Evolutionary conservation across 257 asterid species (phyloP).

Genomic region (Rehmannia glutinosa): DNA sequence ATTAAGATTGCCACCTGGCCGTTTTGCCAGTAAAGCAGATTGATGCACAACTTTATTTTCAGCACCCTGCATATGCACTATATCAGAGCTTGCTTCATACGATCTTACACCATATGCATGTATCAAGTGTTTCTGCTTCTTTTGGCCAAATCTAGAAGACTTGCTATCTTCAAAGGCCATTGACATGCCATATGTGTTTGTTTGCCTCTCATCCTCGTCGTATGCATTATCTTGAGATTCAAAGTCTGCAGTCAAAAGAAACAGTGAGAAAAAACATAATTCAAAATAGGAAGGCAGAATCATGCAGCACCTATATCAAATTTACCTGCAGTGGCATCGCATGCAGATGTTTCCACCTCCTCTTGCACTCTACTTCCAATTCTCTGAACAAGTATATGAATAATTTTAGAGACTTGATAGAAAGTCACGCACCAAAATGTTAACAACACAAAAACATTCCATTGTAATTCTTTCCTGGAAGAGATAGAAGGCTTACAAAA

Average conservation of each 20-base stretch:
- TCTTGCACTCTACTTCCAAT: constrained; percentile 50
- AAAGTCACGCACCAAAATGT: constrained; percentile 10
- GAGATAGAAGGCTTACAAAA: constrained; percentile 12
- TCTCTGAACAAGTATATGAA: constrained; percentile 47
- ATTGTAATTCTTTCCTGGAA: background rate
- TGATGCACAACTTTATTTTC: constrained; percentile 61
- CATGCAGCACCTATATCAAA: constrained; percentile 19
- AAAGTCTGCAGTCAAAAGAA: constrained; percentile 40
- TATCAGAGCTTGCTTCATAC: constrained; percentile 46
- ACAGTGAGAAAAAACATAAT: constrained; percentile 16
- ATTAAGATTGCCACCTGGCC: constrained; percentile 74
- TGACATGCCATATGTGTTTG: constrained; percentile 52
- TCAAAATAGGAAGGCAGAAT: constrained; percentile 18
- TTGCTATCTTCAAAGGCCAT: constrained; percentile 47
- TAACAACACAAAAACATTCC: background rate
- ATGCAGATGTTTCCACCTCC: constrained; percentile 84
- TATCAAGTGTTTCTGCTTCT: constrained; percentile 53
- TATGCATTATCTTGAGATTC: constrained; percentile 56
- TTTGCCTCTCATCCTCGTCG: constrained; percentile 76
- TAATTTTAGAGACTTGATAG: constrained; percentile 9
- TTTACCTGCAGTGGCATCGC: constrained; percentile 64
- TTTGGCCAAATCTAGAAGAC: constrained; percentile 54
- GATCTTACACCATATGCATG: constrained; percentile 57
- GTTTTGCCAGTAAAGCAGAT: constrained; percentile 47
- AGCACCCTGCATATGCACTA: constrained; percentile 41